Evolutionary conservation across 2,329 filamentous ascomycete species (phyloP), one percentile per base, ranked within the genome.

Genomic region (Tympanopsis confertula): DNA sequence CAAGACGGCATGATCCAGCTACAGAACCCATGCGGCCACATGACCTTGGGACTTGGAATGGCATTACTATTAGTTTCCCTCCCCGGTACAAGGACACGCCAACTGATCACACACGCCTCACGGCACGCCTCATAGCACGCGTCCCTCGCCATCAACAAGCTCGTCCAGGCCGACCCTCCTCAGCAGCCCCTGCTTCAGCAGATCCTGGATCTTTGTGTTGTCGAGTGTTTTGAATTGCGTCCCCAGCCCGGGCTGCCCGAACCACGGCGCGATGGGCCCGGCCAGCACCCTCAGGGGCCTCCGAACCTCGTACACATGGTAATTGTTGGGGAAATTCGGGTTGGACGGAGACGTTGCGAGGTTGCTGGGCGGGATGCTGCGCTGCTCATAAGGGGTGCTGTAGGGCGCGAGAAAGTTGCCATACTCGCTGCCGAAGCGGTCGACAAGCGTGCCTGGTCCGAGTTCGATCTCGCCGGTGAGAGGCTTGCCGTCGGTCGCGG

Each of bases 181-280:
- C 37, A 64, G 38, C 37, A 46, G 57, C 1, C 58, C 57, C 1
- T 43, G 45, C 4, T 44, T 42, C n/a, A 64, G 36, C 39, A 66
- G 43, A 15, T 18, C 30, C 10, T 7, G 30, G 3, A 41, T 41
- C 20, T 46, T 36, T 3, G 65, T 52, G 30, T 44, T 54, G 3
- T 39, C 41, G 7, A 44, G 51, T 4, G 45, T 24, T 19, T 38
- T 35, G 36, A 42, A 57, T 36, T 62, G 55, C 32, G 63, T 47
- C 24, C 66, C 66, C 26, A 66, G 54, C 0, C 68, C 68, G 0
- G 63, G 64, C 51, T 71, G 66, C 5, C 63, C 63, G 41, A 69
- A 71, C 64, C 61, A 69, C 5, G 61, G 55, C 2, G 61, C 58
- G 42, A 70, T 66, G 0, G 66, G 65, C 0, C 67, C 68, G 5